Conservation (phyloP, 129 eudicot genomes). For the Cynara cardunculus region DNA sequence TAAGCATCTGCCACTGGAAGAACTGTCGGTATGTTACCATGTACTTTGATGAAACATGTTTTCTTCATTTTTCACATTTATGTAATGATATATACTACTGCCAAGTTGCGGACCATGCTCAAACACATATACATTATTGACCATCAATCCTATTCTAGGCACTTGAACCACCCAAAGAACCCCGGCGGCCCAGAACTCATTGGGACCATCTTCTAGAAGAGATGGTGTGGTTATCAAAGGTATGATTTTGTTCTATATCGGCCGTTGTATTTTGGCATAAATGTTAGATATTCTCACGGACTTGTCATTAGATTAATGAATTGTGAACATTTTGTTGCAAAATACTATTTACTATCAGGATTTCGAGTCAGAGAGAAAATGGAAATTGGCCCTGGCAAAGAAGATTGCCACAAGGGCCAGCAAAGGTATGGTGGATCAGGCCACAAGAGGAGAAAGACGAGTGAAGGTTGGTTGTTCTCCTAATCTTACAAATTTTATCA, state of each 20-base stretch:
- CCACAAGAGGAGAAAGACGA: conserved; percentile 87
- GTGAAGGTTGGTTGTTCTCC: conserved; percentile 54
- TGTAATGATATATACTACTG: not conserved
- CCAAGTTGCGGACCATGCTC: not conserved
- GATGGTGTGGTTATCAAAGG: conserved; percentile 99
- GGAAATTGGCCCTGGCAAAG: conserved; percentile 83
- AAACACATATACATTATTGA: not conserved
- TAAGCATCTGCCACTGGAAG: not conserved
- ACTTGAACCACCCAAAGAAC: conserved; percentile 95
- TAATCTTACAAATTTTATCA: not conserved
- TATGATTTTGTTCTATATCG: conserved; percentile 11
- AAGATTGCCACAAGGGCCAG: conserved; percentile 90
- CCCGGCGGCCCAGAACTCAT: conserved; percentile 89
- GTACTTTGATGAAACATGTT: not conserved
- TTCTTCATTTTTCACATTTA: not conserved
- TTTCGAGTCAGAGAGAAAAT: conserved; percentile 95
- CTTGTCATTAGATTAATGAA: not conserved
- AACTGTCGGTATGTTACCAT: not conserved
- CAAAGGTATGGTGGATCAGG: conserved; percentile 96
- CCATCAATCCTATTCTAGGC: conserved; percentile 45
- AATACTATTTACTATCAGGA: conserved; percentile 43
- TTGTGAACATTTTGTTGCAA: not conserved
- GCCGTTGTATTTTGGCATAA: not conserved
- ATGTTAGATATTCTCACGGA: not conserved
- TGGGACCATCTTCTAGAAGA: conserved; percentile 99